These are phyloP conservation scores for Colletotrichum tamarilloi DNA, from an alignment of 2,329 filamentous ascomycete genomes.

Conservation along the genomic window DNA sequence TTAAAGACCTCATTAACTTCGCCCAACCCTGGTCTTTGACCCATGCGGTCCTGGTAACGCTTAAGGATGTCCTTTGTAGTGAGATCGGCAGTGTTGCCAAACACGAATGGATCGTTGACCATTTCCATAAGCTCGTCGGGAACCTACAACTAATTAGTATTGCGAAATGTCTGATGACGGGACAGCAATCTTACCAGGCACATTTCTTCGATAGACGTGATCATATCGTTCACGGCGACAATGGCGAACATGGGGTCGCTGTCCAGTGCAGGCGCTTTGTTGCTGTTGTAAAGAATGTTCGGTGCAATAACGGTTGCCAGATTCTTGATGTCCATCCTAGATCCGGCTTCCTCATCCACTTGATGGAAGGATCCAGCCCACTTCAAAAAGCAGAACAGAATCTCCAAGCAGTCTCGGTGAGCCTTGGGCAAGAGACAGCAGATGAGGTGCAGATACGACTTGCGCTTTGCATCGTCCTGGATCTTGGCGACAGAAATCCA, in stretches of 20 bases:
- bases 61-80: slow-evolving; percentile 98
- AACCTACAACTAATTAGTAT: slow-evolving; percentile 68
- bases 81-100: slow-evolving; percentile 85
- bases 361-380: slow-evolving; percentile 98
- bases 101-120: slow-evolving; percentile 83
- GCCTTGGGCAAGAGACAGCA: slow-evolving; percentile 94
- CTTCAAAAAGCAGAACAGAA: slow-evolving; percentile 94
- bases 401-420: slow-evolving; percentile 93
- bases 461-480: slow-evolving; percentile 80
- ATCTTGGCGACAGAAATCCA: slow-evolving; percentile 94
- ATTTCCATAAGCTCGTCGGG: slow-evolving; percentile 91
- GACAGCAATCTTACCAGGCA: slow-evolving; percentile 78
- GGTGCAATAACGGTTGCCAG: slow-evolving; percentile 97
- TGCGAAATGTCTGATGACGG: neutral
- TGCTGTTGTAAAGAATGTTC: slow-evolving; percentile 84
- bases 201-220: slow-evolving; percentile 95
- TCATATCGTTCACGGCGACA: slow-evolving; percentile 89
- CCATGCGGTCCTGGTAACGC: slow-evolving; percentile 83
- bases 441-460: slow-evolving; percentile 87
- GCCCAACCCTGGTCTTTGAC: slow-evolving; percentile 66
- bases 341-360: slow-evolving; percentile 95
- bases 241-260: slow-evolving; percentile 94
- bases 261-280: slow-evolving; percentile 76
- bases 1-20: slow-evolving; percentile 68
- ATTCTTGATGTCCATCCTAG: slow-evolving; percentile 99